Conservation (phyloP, 768 basidiomycete species). For the Lentinula guzmanii region DNA sequence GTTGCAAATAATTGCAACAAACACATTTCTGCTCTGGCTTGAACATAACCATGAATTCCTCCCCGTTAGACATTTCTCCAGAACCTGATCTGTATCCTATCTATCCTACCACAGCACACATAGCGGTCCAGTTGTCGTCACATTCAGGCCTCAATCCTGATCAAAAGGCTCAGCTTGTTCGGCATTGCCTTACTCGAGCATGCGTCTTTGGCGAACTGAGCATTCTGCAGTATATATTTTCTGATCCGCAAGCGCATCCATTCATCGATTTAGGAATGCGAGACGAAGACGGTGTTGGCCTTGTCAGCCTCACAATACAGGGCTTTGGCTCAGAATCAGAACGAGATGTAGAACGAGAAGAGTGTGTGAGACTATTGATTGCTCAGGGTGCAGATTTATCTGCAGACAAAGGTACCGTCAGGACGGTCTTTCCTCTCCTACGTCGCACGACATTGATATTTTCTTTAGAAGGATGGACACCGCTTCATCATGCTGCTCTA, state of each 20-base stretch:
- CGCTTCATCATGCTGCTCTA: constrained; percentile 88
- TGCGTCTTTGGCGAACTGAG: constrained; percentile 75
- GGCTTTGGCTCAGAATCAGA: constrained; percentile 81
- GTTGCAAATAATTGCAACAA: background rate
- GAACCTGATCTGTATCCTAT: constrained; percentile 80
- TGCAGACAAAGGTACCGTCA: constrained; percentile 55
- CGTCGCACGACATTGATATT: background rate
- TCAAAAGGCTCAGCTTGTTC: constrained; percentile 65
- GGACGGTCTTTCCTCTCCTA: background rate
- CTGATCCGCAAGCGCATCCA: constrained; percentile 59
- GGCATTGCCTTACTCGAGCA: constrained; percentile 69
- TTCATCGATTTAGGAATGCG: constrained; percentile 61
- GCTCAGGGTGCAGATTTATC: constrained; percentile 69
- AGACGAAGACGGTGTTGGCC: constrained; percentile 83
- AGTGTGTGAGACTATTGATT: constrained; percentile 77
- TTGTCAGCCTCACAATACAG: constrained; percentile 73
- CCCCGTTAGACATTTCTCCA: constrained; percentile 51
- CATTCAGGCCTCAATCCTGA: constrained; percentile 60
- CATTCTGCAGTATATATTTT: constrained; percentile 65
- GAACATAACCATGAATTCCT: background rate
- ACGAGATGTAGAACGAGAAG: constrained; percentile 84
- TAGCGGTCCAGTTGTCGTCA: constrained; percentile 58
- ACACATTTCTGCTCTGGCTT: background rate
- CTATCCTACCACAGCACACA: constrained; percentile 60
- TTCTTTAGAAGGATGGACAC: constrained; percentile 82